Conservation (phyloP, 768 basidiomycete genomes). For the Panaeolus papilionaceus region DNA sequence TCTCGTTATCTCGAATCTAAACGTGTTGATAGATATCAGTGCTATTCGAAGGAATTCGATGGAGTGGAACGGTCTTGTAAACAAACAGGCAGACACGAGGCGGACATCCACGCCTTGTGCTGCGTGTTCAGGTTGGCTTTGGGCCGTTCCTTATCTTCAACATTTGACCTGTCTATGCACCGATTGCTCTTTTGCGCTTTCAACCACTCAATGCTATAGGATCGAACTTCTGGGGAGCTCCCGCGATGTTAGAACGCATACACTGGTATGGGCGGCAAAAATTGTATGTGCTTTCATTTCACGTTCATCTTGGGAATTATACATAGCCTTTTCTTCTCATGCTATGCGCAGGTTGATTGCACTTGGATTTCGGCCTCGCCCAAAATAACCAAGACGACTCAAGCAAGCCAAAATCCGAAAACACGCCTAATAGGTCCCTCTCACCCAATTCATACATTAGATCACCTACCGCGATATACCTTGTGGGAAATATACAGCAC, state of each 20-base stretch:
- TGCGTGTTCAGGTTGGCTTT: not conserved
- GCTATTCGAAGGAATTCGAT: not conserved
- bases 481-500: slow-evolving; percentile 18
- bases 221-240: not conserved
- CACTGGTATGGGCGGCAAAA: not conserved
- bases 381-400: not conserved
- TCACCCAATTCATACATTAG: not conserved
- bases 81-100: not conserved
- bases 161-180: not conserved
- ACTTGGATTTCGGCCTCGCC: not conserved
- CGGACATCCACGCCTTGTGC: not conserved
- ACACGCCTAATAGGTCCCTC: not conserved
- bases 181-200: not conserved
- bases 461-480: not conserved
- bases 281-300: not conserved
- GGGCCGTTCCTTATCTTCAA: slow-evolving; percentile 6
- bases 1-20: not conserved
- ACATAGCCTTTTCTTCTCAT: not conserved
- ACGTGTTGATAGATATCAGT: not conserved
- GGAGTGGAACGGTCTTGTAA: not conserved
- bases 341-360: not conserved
- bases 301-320: not conserved
- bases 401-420: not conserved
- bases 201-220: not conserved
- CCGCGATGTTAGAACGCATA: not conserved